Evolutionary conservation across 345 rosid genomes (phyloP).

Genomic region (Toxicodendron radicans): DNA sequence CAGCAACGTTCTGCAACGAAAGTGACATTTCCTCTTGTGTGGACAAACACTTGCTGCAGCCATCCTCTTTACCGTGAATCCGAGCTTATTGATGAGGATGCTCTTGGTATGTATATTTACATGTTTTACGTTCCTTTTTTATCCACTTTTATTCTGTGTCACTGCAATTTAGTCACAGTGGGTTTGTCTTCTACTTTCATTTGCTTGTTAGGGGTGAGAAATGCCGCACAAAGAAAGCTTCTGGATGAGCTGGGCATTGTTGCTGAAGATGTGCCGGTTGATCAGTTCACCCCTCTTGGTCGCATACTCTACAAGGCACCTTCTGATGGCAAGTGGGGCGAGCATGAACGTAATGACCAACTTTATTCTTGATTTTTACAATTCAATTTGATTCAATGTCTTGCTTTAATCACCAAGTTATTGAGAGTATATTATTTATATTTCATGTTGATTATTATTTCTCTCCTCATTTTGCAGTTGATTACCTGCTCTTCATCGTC

Average conservation of each 20-base stretch:
- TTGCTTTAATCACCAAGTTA: not conserved
- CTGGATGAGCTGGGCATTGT: conserved; percentile 94
- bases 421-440: not conserved
- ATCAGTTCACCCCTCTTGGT: conserved; percentile 71
- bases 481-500: conserved; percentile 82
- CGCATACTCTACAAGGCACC: conserved; percentile 95
- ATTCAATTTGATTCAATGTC: not conserved
- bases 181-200: not conserved
- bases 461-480: conserved; percentile 56
- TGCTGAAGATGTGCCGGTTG: conserved; percentile 87
- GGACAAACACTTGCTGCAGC: conserved; percentile 99
- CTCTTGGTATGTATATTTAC: conserved; percentile 54
- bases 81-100: conserved; percentile 70
- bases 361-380: not conserved
- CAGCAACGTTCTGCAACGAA: conserved; percentile 97
- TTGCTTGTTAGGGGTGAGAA: conserved; percentile 68
- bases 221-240: conserved; percentile 98
- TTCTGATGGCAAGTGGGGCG: conserved; percentile 98
- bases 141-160: not conserved
- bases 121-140: not conserved
- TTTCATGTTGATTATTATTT: not conserved
- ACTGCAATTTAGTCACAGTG: not conserved
- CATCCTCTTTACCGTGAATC: conserved; percentile 92
- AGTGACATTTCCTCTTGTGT: conserved; percentile 94
- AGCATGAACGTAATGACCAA: conserved; percentile 76